Conservation (phyloP, 2,329 filamentous ascomycete genomes). For the Pseudocercospora crystallina region DNA sequence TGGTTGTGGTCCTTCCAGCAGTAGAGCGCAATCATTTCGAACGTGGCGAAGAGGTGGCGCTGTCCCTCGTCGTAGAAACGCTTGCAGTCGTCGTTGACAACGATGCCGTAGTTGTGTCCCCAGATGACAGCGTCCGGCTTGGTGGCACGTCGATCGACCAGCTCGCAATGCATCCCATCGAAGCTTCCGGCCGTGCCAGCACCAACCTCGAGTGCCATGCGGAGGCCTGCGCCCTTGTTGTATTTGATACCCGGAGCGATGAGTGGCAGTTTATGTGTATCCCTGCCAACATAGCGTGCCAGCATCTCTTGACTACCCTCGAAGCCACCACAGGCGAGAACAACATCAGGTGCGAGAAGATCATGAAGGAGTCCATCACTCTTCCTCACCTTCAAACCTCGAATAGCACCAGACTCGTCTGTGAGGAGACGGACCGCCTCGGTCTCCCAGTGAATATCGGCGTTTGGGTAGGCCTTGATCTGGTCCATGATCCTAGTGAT, state of each 20-base stretch:
- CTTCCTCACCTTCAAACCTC: conserved; percentile 41
- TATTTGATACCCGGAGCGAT: conserved; percentile 44
- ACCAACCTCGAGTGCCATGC: conserved; percentile 44
- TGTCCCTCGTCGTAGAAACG: conserved; percentile 98
- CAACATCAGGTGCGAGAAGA: conserved; percentile 37
- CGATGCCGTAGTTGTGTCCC: conserved; percentile 47
- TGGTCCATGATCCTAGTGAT: conserved; percentile 41
- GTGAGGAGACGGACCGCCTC: conserved; percentile 39
- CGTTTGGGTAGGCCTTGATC: conserved; percentile 36
- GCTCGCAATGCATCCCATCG: conserved; percentile 45
- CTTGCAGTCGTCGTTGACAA: conserved; percentile 43
- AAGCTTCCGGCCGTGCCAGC: conserved; percentile 43
- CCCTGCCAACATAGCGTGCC: conserved; percentile 40
- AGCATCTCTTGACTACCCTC: conserved; percentile 46
- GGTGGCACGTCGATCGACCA: conserved; percentile 42
- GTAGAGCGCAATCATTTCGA: conserved; percentile 45
- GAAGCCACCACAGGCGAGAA: conserved; percentile 44
- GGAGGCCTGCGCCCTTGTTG: conserved; percentile 41
- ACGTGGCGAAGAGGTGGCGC: conserved; percentile 56
- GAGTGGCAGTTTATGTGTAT: conserved; percentile 41
- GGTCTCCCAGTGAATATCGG: conserved; percentile 41
- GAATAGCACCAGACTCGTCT: conserved; percentile 36
- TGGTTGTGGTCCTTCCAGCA: conserved; percentile 44
- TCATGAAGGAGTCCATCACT: conserved; percentile 38
- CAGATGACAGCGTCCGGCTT: conserved; percentile 44